Evolutionary conservation across 2,329 filamentous ascomycete species (phyloP), one percentile per base, ranked within the genome.

Genomic region (Hypoxylon sp.): DNA sequence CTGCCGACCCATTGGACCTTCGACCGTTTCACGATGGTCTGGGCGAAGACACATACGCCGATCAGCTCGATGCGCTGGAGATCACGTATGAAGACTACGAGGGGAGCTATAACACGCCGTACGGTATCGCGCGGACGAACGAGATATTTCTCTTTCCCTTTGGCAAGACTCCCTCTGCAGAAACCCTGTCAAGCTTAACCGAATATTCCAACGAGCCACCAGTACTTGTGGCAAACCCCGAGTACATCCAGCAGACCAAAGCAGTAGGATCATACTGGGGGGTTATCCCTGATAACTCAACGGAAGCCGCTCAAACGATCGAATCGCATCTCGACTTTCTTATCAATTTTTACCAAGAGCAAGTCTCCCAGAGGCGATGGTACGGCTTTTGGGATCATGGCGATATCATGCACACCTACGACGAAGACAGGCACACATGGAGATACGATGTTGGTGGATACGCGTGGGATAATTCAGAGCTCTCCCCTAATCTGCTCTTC

Each of bases 41-140:
- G 5, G 80, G 80, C 0, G 63, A 80, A 58, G 75, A 83, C 31
- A 79, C 75, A 0, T 86, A 84, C 50, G 72, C 70, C 0, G 74
- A 85, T 12, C 78, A 87, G 63, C 68, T 84, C 0, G 82, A 84
- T 50, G 83, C 81, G 1, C 73, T 86, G 0, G 75, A 83, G 17
- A 80, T 86, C 15, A 87, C 83, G 0, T 87, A 87, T 50, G 83
- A 87, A 51, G 83, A 86, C 53, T 86, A 75, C 52, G 81, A 86
- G 51, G 67, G 66, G 0, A 77, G 75, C 0, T 82, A 81, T 30
- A 73, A 79, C 46, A 83, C 79, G 0, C 78, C 83, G 0, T 78
- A 80, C 37, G 83, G 83, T 0, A 78, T 86, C 23, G 80, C 75
- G 0, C 70, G 80, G 27, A 85, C 81, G 0, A 85, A 78, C 51